Percentiles rank a stretch among this genome's conserved stretches.
phyloP scores from a whole-genome alignment of 495 filamentous ascomycete species.

The Xylaria nigripes region DNA sequence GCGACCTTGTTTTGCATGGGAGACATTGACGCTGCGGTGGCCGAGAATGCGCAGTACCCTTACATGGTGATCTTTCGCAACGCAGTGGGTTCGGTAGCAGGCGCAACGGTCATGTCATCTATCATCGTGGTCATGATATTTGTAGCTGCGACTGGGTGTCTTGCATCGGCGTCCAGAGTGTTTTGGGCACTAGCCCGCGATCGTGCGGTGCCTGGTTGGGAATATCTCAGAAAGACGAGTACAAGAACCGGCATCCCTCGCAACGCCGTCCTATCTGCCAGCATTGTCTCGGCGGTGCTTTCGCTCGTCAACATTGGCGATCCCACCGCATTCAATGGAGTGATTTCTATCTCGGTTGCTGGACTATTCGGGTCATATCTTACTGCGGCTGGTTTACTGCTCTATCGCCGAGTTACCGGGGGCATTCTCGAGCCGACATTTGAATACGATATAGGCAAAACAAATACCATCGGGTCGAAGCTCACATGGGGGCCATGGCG shows the following conservation, averaged over 20 bases:
- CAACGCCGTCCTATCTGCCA: conserved; percentile 42
- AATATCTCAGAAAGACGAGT: conserved; percentile 35
- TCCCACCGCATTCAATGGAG: conserved; percentile 37
- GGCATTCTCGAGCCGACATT: neutral
- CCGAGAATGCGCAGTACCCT: conserved; percentile 38
- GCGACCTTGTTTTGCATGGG: conserved; percentile 47
- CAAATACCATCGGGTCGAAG: neutral
- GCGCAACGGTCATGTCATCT: conserved; percentile 24
- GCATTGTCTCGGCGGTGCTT: conserved; percentile 33
- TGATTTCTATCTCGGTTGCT: conserved; percentile 37
- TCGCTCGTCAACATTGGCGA: conserved; percentile 48
- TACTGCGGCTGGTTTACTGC: conserved; percentile 35
- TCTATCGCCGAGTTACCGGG: conserved; percentile 25
- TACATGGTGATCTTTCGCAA: conserved; percentile 49
- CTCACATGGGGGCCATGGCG: neutral
- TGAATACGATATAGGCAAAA: neutral
- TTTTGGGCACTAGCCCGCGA: conserved; percentile 56
- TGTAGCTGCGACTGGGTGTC: conserved; percentile 39
- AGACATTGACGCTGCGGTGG: conserved; percentile 32
- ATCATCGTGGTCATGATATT: conserved; percentile 12
- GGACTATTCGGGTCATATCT: conserved; percentile 39
- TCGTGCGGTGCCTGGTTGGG: conserved; percentile 48
- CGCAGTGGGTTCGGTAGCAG: conserved; percentile 24
- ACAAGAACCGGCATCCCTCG: conserved; percentile 35
- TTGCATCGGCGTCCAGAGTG: conserved; percentile 47